Percentiles rank a stretch among this genome's conserved stretches.
Evolutionary conservation across 2,329 filamentous ascomycete genomes (phyloP).

Genomic region (Lachnellula occidentalis): DNA sequence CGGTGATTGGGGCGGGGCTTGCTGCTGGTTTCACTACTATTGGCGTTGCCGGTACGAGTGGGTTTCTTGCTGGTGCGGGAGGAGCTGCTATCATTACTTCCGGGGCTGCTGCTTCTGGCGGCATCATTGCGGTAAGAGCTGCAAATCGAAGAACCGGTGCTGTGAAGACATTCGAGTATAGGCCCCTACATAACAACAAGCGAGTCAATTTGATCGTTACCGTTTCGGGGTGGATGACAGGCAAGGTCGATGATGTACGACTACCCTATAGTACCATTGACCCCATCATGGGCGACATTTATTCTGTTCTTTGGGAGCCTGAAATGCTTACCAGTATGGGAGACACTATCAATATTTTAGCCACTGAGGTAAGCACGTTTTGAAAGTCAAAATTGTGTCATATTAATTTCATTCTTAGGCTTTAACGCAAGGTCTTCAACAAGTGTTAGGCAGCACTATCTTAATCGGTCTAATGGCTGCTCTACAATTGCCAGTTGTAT

Average conservation of each 20-base stretch:
- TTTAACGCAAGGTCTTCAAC: slow-evolving; percentile 91
- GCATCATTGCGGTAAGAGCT: slow-evolving; percentile 78
- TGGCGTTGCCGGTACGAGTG: slow-evolving; percentile 80
- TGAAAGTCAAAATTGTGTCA: background rate
- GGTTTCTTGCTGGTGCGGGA: slow-evolving; percentile 85
- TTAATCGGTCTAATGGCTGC: slow-evolving; percentile 87
- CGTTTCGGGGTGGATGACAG: slow-evolving; percentile 96
- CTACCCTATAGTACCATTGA: slow-evolving; percentile 95
- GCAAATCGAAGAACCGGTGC: slow-evolving; percentile 84
- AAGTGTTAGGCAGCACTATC: slow-evolving; percentile 86
- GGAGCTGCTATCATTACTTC: slow-evolving; percentile 94
- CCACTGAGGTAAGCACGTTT: slow-evolving; percentile 71
- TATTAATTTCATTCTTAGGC: slow-evolving; percentile 52
- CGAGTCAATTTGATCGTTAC: slow-evolving; percentile 93
- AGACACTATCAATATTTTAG: slow-evolving; percentile 96
- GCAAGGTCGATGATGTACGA: slow-evolving; percentile 93
- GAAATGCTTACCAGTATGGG: slow-evolving; percentile 98
- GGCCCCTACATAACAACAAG: slow-evolving; percentile 96
- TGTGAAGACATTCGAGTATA: slow-evolving; percentile 94
- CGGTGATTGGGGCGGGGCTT: slow-evolving; percentile 88
- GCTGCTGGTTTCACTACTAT: slow-evolving; percentile 95
- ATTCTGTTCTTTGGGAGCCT: slow-evolving; percentile 95
- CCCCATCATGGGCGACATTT: slow-evolving; percentile 96
- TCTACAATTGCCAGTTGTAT: slow-evolving; percentile 81
- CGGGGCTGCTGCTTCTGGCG: slow-evolving; percentile 76